Evolutionary conservation across 768 basidiomycete species (phyloP).

Genomic region (Podaxis mareebaensis): DNA sequence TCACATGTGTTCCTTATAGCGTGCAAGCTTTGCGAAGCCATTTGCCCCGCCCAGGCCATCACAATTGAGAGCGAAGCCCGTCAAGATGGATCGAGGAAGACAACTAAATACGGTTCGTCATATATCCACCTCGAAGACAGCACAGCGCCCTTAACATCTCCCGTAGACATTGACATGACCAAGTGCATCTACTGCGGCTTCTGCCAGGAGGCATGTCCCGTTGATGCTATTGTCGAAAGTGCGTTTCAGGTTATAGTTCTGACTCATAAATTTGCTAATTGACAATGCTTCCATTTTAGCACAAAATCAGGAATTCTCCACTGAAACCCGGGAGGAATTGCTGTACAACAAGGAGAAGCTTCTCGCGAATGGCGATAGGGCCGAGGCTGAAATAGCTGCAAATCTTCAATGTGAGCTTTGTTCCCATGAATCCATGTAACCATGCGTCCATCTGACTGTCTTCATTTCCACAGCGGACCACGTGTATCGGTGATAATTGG

Average conservation of each 20-base stretch:
- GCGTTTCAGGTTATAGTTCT: conserved; percentile 31
- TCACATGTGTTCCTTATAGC: conserved; percentile 46
- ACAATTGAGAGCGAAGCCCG: conserved; percentile 98
- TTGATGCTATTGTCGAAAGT: conserved; percentile 99
- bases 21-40: conserved; percentile 98
- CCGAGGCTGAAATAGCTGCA: conserved; percentile 97
- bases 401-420: conserved; percentile 71
- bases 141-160: conserved; percentile 10
- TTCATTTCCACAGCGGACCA: conserved; percentile 65
- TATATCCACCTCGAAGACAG: conserved; percentile 4
- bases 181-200: conserved; percentile 99
- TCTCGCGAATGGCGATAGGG: conserved; percentile 91
- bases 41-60: conserved; percentile 98
- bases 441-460: conserved; percentile 25
- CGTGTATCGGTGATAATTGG: conserved; percentile 66
- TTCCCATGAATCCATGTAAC: conserved; percentile 7
- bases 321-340: conserved; percentile 96
- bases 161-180: conserved; percentile 96
- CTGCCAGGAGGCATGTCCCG: conserved; percentile 99
- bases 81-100: conserved; percentile 92
- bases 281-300: conserved; percentile 45
- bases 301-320: conserved; percentile 97
- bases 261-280: conserved; percentile 10
- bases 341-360: conserved; percentile 99
- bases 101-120: conserved; percentile 89